Percentiles rank a stretch among this genome's conserved stretches.
These are phyloP conservation scores for Kitagawia praeruptora DNA, from an alignment of 129 eudicot species.

Conservation along the genomic window DNA sequence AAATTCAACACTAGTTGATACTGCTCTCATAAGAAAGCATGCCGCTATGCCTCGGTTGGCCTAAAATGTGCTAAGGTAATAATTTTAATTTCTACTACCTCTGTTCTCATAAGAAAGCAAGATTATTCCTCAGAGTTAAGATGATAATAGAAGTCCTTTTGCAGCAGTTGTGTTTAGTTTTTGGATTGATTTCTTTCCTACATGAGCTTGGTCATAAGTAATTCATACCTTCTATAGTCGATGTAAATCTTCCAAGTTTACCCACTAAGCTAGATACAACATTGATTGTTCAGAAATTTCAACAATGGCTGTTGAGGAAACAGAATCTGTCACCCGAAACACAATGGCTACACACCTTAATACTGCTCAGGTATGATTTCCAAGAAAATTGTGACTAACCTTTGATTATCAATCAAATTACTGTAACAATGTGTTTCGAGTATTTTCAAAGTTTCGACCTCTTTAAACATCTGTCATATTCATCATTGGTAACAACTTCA, in stretches of 20 bases:
- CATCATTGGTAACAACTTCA: background rate
- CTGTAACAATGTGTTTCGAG: background rate
- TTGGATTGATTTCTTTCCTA: no score
- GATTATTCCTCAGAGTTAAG: background rate
- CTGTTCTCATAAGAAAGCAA: background rate
- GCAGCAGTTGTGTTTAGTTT: background rate
- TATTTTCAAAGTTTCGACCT: background rate
- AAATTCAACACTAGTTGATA: no score
- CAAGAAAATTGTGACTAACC: background rate
- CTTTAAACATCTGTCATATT: background rate
- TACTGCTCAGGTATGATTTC: conserved; percentile 42
- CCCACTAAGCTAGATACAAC: background rate
- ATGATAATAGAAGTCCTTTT: background rate
- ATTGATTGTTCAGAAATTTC: conserved; percentile 30
- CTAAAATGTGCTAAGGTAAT: background rate
- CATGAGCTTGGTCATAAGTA: background rate
- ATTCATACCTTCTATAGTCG: background rate
- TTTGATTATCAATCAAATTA: background rate
- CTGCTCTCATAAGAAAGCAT: no score
- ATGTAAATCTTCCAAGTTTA: background rate
- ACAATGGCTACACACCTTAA: conserved; percentile 46
- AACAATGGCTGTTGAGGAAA: conserved; percentile 25
- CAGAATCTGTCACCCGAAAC: conserved; percentile 30
- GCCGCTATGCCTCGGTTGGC: background rate
- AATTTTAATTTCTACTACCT: background rate